These are phyloP conservation scores for Hericium alpestre DNA, from an alignment of 768 basidiomycete genomes.

Conservation along the genomic window DNA sequence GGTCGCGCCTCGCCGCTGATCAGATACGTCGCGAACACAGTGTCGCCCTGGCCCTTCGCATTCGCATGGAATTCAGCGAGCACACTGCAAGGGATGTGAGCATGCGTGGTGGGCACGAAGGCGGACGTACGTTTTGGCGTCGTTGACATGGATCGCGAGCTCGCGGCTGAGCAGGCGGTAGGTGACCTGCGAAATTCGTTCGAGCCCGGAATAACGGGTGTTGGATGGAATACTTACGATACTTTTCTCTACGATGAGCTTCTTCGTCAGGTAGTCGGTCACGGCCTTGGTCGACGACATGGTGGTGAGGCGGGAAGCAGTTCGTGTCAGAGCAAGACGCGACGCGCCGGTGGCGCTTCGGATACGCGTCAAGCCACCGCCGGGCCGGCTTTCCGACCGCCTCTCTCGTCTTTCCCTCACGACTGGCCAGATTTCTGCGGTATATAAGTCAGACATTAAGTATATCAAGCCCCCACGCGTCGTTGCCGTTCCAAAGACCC, in stretches of 20 bases:
- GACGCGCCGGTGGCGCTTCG: no score
- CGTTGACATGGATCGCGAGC: constrained; percentile 62
- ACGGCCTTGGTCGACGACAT: not conserved
- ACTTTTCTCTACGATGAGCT: not conserved
- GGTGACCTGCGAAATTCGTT: constrained; percentile 46
- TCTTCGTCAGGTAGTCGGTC: not conserved
- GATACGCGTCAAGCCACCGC: no score
- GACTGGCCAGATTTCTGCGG: no score
- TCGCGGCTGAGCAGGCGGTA: constrained; percentile 68
- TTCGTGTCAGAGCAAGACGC: not conserved
- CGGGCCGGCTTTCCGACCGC: no score
- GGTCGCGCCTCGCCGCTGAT: constrained; percentile 41
- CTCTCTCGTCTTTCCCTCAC: no score
- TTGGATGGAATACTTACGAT: not conserved
- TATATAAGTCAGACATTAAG: no score
- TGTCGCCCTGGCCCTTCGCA: constrained; percentile 28
- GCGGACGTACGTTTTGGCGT: constrained; percentile 58
- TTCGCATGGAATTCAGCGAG: constrained; percentile 45
- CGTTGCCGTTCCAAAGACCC: no score
- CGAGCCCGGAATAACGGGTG: not conserved
- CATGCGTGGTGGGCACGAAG: not conserved
- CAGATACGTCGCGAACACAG: constrained; percentile 58
- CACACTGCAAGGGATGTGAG: constrained; percentile 33
- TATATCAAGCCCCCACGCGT: no score
- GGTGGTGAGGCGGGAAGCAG: not conserved